Base-by-base conservation (phyloP, 306 rosid species). In the Mimosa pudica region DNA sequence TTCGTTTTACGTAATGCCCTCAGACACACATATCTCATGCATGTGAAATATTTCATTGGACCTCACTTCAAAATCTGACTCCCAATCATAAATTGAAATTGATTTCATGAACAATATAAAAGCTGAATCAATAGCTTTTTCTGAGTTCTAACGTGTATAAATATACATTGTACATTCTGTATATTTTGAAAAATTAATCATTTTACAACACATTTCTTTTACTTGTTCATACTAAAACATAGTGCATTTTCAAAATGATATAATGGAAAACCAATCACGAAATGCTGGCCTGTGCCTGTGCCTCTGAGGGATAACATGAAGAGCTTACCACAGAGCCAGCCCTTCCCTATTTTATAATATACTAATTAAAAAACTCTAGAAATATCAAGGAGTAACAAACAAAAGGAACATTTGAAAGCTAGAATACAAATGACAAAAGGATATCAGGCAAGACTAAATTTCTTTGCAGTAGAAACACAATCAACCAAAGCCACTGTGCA, bases 341-440 rank as follows among this genome's bases (percentile, higher is more conserved):
- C 30, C 30, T 24, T 24, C 30, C 30, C 30, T 6, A 9, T 71
- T 32, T 49, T 71, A 17, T 24, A 48, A 14, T 69, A 38, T 45
- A 69, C 32, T 42, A 24, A 68, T 42, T 68, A 12, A 46, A 1
- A 38, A 48, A 2, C 61, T 30, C 35, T 35, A 71, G 44, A 6
- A 48, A 38, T 30, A 32, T 71, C 62, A 71, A 49, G 47, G 63
- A 72, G 13, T 47, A 16, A 72, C 20, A 33, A 32, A 16, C 16
- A 18, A 55, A 57, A 38, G 20, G 77, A 57, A 74, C 41, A 11
- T n/a, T n/a, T 68, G 52, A n/a, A 47, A 42, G 42, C 73, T 30
- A 41, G 51, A 67, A 20, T 69, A 18, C 55, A n/a, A n/a, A 44
- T 4, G 55, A 69, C 73, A 69, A 16, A 38, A 38, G 32, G 49